Evolutionary conservation across 345 rosid species (phyloP), one percentile per base, ranked within the genome.

Genomic region (Luvunga scandens): DNA sequence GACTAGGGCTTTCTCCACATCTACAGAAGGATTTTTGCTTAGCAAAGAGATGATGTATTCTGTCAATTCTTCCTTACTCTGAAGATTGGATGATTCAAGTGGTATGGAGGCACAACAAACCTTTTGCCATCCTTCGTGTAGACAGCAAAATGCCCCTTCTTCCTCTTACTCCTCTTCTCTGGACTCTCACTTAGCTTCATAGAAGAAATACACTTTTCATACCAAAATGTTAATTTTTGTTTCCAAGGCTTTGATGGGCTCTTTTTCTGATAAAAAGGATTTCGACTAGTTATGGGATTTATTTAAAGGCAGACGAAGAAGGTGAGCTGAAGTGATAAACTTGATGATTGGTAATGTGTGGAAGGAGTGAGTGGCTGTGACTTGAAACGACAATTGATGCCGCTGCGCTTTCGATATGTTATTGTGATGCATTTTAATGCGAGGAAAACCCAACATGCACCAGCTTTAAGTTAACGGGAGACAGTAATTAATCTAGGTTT

Each of bases 11-110:
- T 72, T 79, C 78, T 80, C 79, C 62, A 72, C 78, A 76, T 71
- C 78, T n/a, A 22, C 79, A 63, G 78, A 81, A 70, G 84, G 74
- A 78, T 66, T 85, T 73, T 65, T 82, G 63, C 79, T 85, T 13
- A 84, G 39, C 74, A 87, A 63, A 69, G 75, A 78, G 60, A 86
- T 78, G 73, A 88, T 82, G 72, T 81, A 84, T 28, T 77, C 85
- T 88, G 85, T 77, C 62, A 89, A 71, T 56, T 85, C 79, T 82
- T 89, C 86, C 66, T 85, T 86, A 34, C 91, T 78, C 83, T 83
- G 78, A 88, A 88, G 76, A 89, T 88, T 16, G 91, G 90, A 69
- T 89, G 89, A 60, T 86, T 86, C 77, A 88, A 81, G 77, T 87
- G 85, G 55, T 76, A 81, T 27, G 85, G 39, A 4, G 88, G 89